phyloP scores from a whole-genome alignment of 169 alveolate genomes.

The Amoebophrya sp. region DNA sequence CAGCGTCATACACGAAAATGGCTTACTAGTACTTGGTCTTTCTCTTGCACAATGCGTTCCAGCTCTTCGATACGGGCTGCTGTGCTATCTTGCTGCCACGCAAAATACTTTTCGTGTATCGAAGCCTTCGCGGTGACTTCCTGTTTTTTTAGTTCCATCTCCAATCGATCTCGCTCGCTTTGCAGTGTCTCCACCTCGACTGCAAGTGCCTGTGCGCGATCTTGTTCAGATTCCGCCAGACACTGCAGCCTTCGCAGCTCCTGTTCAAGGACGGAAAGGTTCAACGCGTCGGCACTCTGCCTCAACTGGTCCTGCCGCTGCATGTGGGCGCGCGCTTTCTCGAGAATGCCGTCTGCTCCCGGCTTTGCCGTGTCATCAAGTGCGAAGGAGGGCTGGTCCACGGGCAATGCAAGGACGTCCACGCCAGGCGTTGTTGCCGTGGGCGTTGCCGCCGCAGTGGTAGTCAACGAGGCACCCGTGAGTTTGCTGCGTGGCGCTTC shows the following conservation, averaged over 20 bases:
- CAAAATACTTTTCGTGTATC: background rate
- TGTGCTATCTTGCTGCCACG: background rate
- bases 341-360: background rate
- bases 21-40: too few species aligned
- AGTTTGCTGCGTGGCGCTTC: background rate
- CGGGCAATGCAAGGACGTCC: background rate
- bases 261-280: background rate
- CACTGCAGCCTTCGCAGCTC: background rate
- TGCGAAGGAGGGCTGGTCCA: background rate
- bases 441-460: background rate
- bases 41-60: background rate
- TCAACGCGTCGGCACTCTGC: background rate
- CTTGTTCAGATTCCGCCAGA: background rate
- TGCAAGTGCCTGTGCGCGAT: background rate
- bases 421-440: background rate
- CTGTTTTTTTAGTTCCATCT: background rate
- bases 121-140: background rate
- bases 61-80: background rate
- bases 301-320: background rate
- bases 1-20: too few species aligned
- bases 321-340: background rate
- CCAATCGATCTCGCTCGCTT: background rate
- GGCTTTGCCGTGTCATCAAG: background rate
- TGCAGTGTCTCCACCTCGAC: background rate
- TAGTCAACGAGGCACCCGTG: background rate